Evolutionary conservation across 306 rosid species (phyloP), one percentile per base, ranked within the genome.

Genomic region (Datisca glomerata): DNA sequence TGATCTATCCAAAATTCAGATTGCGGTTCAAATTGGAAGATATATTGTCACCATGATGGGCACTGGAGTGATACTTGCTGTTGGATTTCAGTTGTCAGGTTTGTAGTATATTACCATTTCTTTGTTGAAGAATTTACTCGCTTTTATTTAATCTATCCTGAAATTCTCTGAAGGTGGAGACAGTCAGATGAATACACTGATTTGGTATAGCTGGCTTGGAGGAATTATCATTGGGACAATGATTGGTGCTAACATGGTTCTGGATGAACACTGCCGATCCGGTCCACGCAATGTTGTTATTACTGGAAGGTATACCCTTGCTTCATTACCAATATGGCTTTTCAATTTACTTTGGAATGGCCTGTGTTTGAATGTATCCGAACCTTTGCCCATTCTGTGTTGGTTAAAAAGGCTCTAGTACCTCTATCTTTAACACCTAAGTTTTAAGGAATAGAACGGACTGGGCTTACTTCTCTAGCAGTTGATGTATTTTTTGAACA

Each of bases 241-340:
- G 98, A 71, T 80, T 28, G 98, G 98, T 47, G 72, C 94, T 48
- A 91, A 91, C 65, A 65, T 67, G 80, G 98, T 84, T 17, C 64
- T 91, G 57, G 98, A 84, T 39, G 96, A 91, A 41, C 91, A 80
- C 53, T 80, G 69, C 50, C 83, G 96, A 7, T 93, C 91, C 13
- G 96, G 98, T 70, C 96, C 96, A 3, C 84, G 94, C 1, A 84
- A 84, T 52, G 92, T 91, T 43, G 86, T 91, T 52, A 74, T 91
- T 4, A 91, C 94, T 4, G 98, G 98, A 41, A 91, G 98, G 98
- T 91, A 59, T n/a, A n/a, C n/a, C n/a, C n/a, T n/a, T n/a, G n/a
- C n/a, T n/a, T n/a, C n/a, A n/a, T n/a, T n/a, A n/a, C n/a, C n/a
- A n/a, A n/a, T n/a, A n/a, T n/a, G n/a, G n/a, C n/a, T n/a, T n/a